phyloP scores from a whole-genome alignment of 768 basidiomycete species.

The Calocybe indica region DNA sequence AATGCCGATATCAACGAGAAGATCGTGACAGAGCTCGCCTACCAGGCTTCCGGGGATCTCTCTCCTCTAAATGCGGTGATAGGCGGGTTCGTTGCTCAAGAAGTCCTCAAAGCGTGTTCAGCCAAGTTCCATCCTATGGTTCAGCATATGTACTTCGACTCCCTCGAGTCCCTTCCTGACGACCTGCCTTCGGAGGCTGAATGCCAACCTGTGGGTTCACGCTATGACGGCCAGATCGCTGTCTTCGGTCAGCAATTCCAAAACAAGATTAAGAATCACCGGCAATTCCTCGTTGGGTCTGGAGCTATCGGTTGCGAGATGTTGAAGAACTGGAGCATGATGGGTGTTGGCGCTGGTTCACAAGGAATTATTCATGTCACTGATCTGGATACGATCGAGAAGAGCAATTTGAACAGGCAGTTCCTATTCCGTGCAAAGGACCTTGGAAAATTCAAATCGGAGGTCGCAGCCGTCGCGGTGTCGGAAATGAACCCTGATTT shows the following conservation, averaged over 20 bases:
- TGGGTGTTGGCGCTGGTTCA: slow-evolving; percentile 82
- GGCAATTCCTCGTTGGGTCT: slow-evolving; percentile 97
- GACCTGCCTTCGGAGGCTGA: slow-evolving; percentile 75
- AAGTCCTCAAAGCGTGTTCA: slow-evolving; percentile 93
- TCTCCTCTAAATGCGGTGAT: slow-evolving; percentile 89
- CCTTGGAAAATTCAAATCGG: slow-evolving; percentile 94
- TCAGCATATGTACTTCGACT: slow-evolving; percentile 96
- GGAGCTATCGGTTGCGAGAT: slow-evolving; percentile 99
- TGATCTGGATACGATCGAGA: slow-evolving; percentile 98
- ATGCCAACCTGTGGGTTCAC: slow-evolving; percentile 71
- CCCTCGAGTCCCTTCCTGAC: slow-evolving; percentile 86
- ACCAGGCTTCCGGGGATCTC: slow-evolving; percentile 87
- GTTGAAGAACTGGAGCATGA: slow-evolving; percentile 99
- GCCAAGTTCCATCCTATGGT: slow-evolving; percentile 98
- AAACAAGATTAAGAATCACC: slow-evolving; percentile 79
- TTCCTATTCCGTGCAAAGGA: slow-evolving; percentile 98
- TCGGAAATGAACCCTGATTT: slow-evolving; percentile 95
- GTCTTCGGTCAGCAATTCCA: slow-evolving; percentile 95
- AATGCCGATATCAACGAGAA: slow-evolving; percentile 76
- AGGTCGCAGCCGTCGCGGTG: slow-evolving; percentile 87
- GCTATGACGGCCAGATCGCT: slow-evolving; percentile 93
- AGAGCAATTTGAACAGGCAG: slow-evolving; percentile 96
- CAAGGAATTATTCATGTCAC: slow-evolving; percentile 87
- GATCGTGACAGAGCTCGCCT: slow-evolving; percentile 76
- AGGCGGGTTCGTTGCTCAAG: slow-evolving; percentile 97